Evolutionary conservation across 1,139 yeast genomes (phyloP), one percentile per base, ranked within the genome.

Genomic region (Suhomyces anneliseae): DNA sequence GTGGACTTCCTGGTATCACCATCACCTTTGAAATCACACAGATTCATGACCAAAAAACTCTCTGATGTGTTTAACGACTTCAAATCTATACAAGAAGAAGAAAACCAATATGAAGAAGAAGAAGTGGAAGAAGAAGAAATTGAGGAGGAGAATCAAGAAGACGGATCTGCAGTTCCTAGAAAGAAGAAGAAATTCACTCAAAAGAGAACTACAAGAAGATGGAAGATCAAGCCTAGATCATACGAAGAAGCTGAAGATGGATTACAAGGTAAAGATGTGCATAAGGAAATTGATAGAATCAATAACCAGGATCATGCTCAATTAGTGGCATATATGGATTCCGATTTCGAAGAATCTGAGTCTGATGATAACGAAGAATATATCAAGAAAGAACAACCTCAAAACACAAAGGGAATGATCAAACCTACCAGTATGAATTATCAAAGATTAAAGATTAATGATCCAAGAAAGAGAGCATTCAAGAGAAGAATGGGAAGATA

Each of bases 131-230:
- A 55, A 24, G 54, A 54, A 11, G 61, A 54, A 39, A 53, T 52
- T 14, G 62, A 54, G 7, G 48, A 54, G 40, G 63, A 52, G 6
- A 62, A 46, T 19, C 58, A 37, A 26, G 62, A 53, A 10, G 12
- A 15, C 47, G 52, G 50, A 6, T 41, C 45, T 2, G 45, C n/a
- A 27, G 47, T 12, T 5, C 52, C 39, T 42, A 57, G 39, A 39
- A 57, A 54, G 48, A 69, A 64, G 40, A 70, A 70, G 64, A 72
- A 68, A 43, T 61, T 61, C 65, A 68, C 84, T 0, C 85, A 80
- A 43, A 85, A 85, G 66, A 69, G 92, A 58, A 78, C 83, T 4
- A 83, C 90, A 0, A 70, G 85, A 53, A 71, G 85, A 48, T 82
- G 80, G 61, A 79, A 78, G 49, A 75, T 84, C 62, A 78, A 75